Evolutionary conservation across 768 basidiomycete species (phyloP).

Genomic region (Cystobasidiopsis lactophilus): DNA sequence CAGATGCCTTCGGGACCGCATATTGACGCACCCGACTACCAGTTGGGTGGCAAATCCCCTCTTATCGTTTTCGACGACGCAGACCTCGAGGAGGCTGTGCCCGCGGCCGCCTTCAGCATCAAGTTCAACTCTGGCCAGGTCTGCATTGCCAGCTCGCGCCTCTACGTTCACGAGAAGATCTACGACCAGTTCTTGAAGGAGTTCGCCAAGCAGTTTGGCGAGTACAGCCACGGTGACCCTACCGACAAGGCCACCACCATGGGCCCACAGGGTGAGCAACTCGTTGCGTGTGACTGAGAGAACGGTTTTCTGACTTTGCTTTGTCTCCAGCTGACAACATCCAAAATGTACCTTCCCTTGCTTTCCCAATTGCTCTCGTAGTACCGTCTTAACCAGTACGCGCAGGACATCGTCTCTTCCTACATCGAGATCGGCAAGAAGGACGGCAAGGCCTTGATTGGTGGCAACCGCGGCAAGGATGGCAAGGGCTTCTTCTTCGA

Average conservation of each 20-base stretch:
- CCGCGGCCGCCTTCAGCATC: slow-evolving; percentile 14
- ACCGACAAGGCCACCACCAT: slow-evolving; percentile 6
- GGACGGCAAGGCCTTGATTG: slow-evolving; percentile 2
- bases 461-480: not conserved
- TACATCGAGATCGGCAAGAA: slow-evolving; percentile 5
- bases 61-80: slow-evolving; percentile 35
- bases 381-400: too few species aligned
- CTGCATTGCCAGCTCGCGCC: slow-evolving; percentile 55
- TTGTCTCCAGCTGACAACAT: not conserved
- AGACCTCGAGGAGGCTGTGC: slow-evolving; percentile 13
- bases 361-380: too few species aligned
- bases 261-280: too few species aligned
- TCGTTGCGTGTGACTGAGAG: too few species aligned
- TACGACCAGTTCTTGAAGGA: slow-evolving; percentile 47
- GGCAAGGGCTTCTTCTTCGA: slow-evolving; percentile 31
- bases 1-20: not conserved
- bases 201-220: slow-evolving; percentile 25
- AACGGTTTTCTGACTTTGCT: too few species aligned
- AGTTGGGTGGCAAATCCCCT: slow-evolving; percentile 28
- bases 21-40: not conserved
- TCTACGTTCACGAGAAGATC: slow-evolving; percentile 38
- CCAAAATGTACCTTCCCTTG: too few species aligned
- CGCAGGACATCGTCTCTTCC: not conserved
- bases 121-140: slow-evolving; percentile 38
- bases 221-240: slow-evolving; percentile 10